Base-by-base conservation (phyloP, 352 stramenopile genomes). In the Phytophthora pinifolia region DNA sequence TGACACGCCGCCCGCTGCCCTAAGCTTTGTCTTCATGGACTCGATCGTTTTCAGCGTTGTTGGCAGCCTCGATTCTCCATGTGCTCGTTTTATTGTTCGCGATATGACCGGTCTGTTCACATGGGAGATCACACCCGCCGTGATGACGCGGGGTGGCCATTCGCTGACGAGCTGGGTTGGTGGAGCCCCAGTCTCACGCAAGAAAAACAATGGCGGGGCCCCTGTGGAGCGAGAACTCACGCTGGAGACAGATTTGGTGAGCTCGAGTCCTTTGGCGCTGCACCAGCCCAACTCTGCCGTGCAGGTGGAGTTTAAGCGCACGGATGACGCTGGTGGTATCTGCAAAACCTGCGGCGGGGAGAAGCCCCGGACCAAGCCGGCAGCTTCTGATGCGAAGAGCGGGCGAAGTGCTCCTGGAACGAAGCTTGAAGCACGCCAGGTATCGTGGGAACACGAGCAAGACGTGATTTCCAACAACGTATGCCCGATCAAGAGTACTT, bases 1-100 rank as follows among this genome's bases (percentile, higher is more conserved):
- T 37, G 54, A 71, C 10, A 55, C 46, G 2, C 55, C 49, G 6
- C 65, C 70, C 20, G 62, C 66, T 0, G 72, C 75, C 2, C 59
- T 93, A n/a, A 92, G 81, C 46, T 95, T 95, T 65, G 82, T 95
- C 27, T 93, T 91, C 42, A 92, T 95, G 83, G 80, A 93, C 47
- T 89, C 83, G 20, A 89, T 95, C 47, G 75, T 95, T 9, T 83
- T 95, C 31, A 93, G 74, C 9, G 81, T 95, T 22, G 74, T 95
- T 5, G 85, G 85, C 10, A 92, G 83, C 36, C 49, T 92, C 9
- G 84, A 92, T 48, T 89, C 85, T 0, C 72, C 78, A 1, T 92
- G 79, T 34, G 81, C 74, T 1, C 75, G 83, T 9, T 90, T 92
- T 29, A 82, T 95, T 37, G 85, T 79, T 22, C 62, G 85, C 31